Evolutionary conservation across 257 asterid genomes (phyloP).

Genomic region (Thymus quinquecostatus): DNA sequence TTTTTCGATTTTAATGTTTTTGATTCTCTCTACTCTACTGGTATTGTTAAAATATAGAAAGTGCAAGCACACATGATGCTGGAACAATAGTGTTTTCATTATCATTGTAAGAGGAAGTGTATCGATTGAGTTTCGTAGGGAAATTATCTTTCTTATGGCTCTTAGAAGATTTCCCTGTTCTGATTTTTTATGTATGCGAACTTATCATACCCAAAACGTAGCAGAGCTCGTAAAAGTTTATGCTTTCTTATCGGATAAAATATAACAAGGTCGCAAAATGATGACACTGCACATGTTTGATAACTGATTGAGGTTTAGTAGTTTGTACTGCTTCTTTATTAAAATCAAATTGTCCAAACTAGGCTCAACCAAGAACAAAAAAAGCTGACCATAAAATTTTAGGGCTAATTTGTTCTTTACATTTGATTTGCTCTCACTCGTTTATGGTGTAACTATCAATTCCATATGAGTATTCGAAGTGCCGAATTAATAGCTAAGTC

Average conservation of each 20-base stretch:
- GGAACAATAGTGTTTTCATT: slow-evolving; percentile 2
- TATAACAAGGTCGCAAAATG: neutral
- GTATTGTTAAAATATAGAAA: slow-evolving; percentile 2
- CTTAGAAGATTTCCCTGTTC: neutral
- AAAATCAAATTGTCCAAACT: neutral
- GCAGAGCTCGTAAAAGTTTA: neutral
- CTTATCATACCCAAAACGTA: slow-evolving; percentile 11
- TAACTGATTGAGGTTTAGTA: neutral
- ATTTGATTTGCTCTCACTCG: neutral
- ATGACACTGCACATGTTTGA: neutral
- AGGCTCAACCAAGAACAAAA: neutral
- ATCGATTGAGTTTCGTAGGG: neutral
- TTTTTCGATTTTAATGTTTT: slow-evolving; percentile 6
- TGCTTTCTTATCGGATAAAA: neutral
- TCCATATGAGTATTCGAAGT: neutral
- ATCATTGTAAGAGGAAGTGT: neutral
- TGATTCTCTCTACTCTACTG: neutral
- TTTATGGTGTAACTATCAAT: neutral
- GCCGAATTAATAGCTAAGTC: neutral
- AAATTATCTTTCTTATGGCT: neutral
- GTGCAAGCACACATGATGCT: slow-evolving; percentile 9
- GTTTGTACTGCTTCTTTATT: neutral
- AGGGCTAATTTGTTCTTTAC: too few relatives aligned
- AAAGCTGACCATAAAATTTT: too few relatives aligned
- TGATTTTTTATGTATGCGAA: neutral